Evolutionary conservation across 106 monocot genomes (phyloP).

Genomic region (Platanthera guangdongensis): DNA sequence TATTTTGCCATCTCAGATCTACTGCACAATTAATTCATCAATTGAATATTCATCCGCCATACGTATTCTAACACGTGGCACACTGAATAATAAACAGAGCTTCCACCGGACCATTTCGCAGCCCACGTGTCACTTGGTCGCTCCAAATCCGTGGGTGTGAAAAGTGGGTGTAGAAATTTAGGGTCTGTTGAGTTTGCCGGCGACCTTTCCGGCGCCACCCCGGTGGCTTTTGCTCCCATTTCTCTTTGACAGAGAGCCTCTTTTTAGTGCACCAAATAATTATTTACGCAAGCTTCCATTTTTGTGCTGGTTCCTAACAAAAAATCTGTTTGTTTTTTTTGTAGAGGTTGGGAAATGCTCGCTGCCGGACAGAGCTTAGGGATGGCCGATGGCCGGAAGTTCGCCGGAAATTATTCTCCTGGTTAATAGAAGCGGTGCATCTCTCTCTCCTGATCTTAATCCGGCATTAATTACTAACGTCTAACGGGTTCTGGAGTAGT

Average conservation of each 20-base stretch:
- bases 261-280: background rate
- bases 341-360: constrained; percentile 58
- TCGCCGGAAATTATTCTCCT: background rate
- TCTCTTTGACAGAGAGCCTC: too few species aligned
- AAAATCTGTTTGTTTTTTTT: background rate
- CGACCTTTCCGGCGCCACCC: background rate
- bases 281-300: background rate
- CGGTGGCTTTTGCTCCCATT: too few species aligned
- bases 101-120: too few species aligned
- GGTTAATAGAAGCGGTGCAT: background rate
- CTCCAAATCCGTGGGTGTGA: background rate
- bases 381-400: background rate
- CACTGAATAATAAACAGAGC: too few species aligned
- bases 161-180: background rate
- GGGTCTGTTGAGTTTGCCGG: background rate
- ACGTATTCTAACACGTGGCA: too few species aligned
- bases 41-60: too few species aligned
- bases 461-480: too few species aligned
- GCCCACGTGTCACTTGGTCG: too few species aligned
- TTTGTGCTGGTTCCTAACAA: background rate
- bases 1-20: background rate
- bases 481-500: too few species aligned
- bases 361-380: constrained; percentile 26
- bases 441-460: background rate
- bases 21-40: too few species aligned